Base-by-base conservation (phyloP, 768 basidiomycete species). In the Kwoniella botswanensis region DNA sequence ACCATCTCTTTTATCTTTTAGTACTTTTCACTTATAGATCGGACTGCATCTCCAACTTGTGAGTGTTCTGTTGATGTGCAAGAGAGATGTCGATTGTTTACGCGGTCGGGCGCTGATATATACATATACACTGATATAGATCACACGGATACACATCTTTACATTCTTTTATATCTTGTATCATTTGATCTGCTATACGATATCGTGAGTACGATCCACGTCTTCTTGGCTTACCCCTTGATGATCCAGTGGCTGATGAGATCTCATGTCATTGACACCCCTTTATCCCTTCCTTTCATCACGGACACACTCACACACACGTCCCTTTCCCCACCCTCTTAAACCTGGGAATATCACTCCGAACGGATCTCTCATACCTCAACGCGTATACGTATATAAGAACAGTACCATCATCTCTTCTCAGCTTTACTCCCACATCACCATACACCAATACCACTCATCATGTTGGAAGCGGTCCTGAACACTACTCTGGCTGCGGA, bases 401-500 rank as follows among this genome's bases (percentile, higher is more conserved):
- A 18, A 9, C 4, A 18, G 7, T n/a, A 22, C 9, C n/a, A 24
- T 18, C 46, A 43, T 11, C 42, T 35, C 6, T 46, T 46, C 35
- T 46, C 18, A 17, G 2, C 1, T 3, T 6, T 24, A 15, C 7
- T 18, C 13, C 35, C 35, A 35, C 35, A 35, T 60, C 15, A 17
- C 58, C 58, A 42, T 41, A 21, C 22, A 29, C 29, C 26, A 11
- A 4, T 5, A 43, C 22, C 17, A 9, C 6, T 43, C 59, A 44
- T 7, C 41, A 61, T 61, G 59, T 22, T 61, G 12, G 59, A 10
- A 17, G n/a, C 13, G 6, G 21, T 44, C 18, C 22, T 61, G 0
- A 61, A 61, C 41, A 21, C 13, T 18, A 61, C 59, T 21, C 21
- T 65, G 41, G 64, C 64, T 13, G 21, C 54, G 5, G 64, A 65